Conservation (phyloP, 768 basidiomycete species). For the Tephrocybe sp. region DNA sequence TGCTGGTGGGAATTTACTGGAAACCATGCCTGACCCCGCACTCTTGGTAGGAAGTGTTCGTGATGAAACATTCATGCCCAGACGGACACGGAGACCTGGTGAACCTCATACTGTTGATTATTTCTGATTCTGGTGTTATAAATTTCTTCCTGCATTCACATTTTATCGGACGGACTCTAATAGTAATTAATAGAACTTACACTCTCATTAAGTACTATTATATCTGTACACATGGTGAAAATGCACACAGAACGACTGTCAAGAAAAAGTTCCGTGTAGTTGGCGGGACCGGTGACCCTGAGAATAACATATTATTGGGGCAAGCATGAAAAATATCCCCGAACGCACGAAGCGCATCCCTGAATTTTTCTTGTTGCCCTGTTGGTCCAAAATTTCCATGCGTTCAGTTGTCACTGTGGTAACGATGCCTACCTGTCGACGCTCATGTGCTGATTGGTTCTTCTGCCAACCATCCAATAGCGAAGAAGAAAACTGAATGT, state of each 20-base stretch:
- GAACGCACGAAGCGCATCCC: neutral
- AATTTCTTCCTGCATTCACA: neutral
- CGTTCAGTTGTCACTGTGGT: neutral
- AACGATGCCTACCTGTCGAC: conserved; percentile 11
- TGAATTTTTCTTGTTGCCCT: neutral
- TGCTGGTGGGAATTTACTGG: conserved; percentile 23
- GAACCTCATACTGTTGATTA: conserved; percentile 24
- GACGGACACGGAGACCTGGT: conserved; percentile 19
- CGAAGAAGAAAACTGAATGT: too few species aligned
- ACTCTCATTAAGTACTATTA: too few species aligned
- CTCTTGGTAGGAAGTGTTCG: conserved; percentile 33
- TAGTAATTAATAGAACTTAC: too few species aligned
- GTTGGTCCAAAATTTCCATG: neutral
- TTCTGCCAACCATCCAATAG: neutral
- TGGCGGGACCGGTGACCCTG: too few species aligned
- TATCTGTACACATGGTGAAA: too few species aligned
- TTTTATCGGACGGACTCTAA: neutral
- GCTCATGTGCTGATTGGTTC: neutral
- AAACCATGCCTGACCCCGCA: conserved; percentile 23
- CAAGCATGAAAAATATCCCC: neutral
- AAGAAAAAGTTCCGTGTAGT: too few species aligned
- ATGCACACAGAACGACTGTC: too few species aligned
- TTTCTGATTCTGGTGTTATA: conserved; percentile 18
- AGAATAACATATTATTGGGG: neutral
- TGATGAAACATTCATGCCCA: conserved; percentile 31